Evolutionary conservation across 129 eudicot species (phyloP).

Genomic region (Arctium lappa): DNA sequence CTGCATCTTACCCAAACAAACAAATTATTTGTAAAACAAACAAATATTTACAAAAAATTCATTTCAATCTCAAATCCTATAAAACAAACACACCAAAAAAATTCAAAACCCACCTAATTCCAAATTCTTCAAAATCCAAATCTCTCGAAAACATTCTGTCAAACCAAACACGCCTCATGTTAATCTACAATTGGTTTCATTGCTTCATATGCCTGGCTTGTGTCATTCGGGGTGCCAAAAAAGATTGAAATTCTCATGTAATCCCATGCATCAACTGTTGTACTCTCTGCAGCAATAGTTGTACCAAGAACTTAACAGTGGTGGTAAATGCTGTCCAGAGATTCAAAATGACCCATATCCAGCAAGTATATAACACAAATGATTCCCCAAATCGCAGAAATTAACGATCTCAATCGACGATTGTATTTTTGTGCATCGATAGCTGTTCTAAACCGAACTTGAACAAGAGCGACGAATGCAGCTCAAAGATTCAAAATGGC

Average conservation of each 20-base stretch:
- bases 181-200: background rate
- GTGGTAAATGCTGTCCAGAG: background rate
- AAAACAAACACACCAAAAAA: too few relatives aligned
- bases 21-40: too few relatives aligned
- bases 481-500: background rate
- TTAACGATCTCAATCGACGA: background rate
- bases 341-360: background rate
- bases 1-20: too few relatives aligned
- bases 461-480: background rate
- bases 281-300: background rate
- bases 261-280: background rate
- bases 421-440: background rate
- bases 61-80: too few relatives aligned
- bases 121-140: too few relatives aligned
- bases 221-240: background rate
- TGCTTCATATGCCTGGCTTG: background rate
- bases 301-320: background rate
- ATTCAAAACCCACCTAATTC: too few relatives aligned
- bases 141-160: too few relatives aligned
- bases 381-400: background rate
- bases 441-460: background rate
- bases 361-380: background rate
- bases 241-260: background rate
- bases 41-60: too few relatives aligned
- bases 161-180: background rate